Base-by-base conservation (phyloP, 225 moss, liverwort and hornwort genomes). In the Physcomitrium patens region DNA sequence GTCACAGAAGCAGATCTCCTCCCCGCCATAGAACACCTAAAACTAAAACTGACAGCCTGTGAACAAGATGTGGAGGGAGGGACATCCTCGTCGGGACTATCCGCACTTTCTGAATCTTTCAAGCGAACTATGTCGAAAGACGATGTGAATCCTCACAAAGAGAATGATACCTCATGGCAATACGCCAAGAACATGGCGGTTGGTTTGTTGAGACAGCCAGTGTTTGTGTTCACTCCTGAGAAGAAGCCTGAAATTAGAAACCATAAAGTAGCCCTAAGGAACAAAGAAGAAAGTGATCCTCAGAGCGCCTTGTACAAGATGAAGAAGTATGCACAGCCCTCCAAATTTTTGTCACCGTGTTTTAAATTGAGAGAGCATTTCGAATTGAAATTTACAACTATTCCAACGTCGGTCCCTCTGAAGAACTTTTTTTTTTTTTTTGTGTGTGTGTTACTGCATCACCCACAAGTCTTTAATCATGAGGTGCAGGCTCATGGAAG, bases 401-500 rank as follows among this genome's bases (percentile, higher is more conserved):
- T 60, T 16, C 11, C 11, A 61, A 22, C 5, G 52, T n/a, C 9
- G 45, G 19, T 46, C 46, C n/a, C 28, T n/a, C 12, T 20, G 5
- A 43, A 42, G 3, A 49, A 1, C 4, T 1, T 5, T 49, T 9
- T 28, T 3, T 63, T 31, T 17, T 10, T 28, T n/a, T 10, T 18
- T 10, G 9, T n/a, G 5, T 62, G 7, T 7, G 5, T 62, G 7
- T 7, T 0, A 0, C 55, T 28, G 37, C 54, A 37, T 22, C 69
- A 65, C 52, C 70, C 64, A 82, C 51, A 3, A 6, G 27, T 46
- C 28, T 0, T 46, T 20, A 37, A 22, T 59, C 69, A 13, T 28
- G 54, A 16, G 17, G 20, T 71, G 19, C 56, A 87, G 87, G 65
- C 72, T 87, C 18, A 75, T 75, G 77, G 71, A 82, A 44, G 67